Evolutionary conservation across 805 yeast species (phyloP).

Genomic region (Cyberlindnera meyerae): DNA sequence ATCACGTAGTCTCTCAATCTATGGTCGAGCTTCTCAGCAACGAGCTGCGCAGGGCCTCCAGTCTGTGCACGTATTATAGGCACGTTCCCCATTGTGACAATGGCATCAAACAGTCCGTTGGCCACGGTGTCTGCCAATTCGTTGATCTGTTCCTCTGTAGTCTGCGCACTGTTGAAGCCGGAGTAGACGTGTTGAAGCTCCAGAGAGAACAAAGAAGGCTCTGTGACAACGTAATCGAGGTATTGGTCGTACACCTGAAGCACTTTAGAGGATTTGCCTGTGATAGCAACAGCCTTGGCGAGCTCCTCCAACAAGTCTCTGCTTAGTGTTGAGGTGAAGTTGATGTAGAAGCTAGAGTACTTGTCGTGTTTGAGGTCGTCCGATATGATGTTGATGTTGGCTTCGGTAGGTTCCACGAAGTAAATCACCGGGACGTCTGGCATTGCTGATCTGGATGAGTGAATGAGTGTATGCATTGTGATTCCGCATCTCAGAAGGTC

Average conservation of each 20-base stretch:
- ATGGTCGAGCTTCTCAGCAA: slow-evolving; percentile 81
- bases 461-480: slow-evolving; percentile 78
- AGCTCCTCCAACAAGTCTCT: slow-evolving; percentile 82
- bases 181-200: slow-evolving; percentile 65
- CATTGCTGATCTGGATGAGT: slow-evolving; percentile 68
- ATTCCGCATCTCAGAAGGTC: slow-evolving; percentile 88
- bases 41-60: slow-evolving; percentile 94
- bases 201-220: slow-evolving; percentile 81
- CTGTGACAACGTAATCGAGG: slow-evolving; percentile 86
- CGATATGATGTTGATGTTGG: slow-evolving; percentile 63
- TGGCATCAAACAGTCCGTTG: slow-evolving; percentile 71
- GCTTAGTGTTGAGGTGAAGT: slow-evolving; percentile 76
- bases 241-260: slow-evolving; percentile 94
- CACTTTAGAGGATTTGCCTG: slow-evolving; percentile 66
- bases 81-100: slow-evolving; percentile 71
- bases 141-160: slow-evolving; percentile 73
- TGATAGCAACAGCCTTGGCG: slow-evolving; percentile 73
- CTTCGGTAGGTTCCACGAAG: slow-evolving; percentile 82
- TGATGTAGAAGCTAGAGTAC: slow-evolving; percentile 76
- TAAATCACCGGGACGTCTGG: slow-evolving; percentile 95
- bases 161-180: slow-evolving; percentile 61
- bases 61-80: slow-evolving; percentile 89
- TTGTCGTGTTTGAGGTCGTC: slow-evolving; percentile 69
- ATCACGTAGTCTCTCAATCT: slow-evolving; percentile 81
- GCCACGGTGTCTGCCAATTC: slow-evolving; percentile 64